Conservation (phyloP, 1,139 yeast species). For the Wickerhamomyces sp. region DNA sequence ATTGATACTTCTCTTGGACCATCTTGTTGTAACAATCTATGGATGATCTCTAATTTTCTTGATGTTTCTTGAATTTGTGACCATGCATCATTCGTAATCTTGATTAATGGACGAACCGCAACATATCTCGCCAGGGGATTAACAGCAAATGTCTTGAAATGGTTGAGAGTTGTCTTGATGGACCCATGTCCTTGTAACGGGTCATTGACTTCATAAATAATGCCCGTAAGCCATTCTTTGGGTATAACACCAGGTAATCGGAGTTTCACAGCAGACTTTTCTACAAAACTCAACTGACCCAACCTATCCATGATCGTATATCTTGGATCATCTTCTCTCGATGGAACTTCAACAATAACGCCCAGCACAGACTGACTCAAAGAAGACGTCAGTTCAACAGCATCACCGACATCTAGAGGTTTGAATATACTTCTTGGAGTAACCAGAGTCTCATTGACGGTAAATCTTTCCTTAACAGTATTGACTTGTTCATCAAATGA, state of each 20-base stretch:
- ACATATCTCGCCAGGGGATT: slow-evolving; percentile 24
- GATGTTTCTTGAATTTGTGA: slow-evolving; percentile 29
- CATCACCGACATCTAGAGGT: slow-evolving; percentile 39
- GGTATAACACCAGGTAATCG: slow-evolving; percentile 56
- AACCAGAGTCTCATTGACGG: slow-evolving; percentile 5
- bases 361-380: slow-evolving; percentile 33
- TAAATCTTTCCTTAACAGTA: neutral
- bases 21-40: slow-evolving; percentile 44
- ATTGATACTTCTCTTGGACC: slow-evolving; percentile 49
- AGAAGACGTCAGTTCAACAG: slow-evolving; percentile 34
- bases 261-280: slow-evolving; percentile 40
- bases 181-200: slow-evolving; percentile 27
- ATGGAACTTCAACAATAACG: slow-evolving; percentile 41
- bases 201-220: slow-evolving; percentile 27
- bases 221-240: slow-evolving; percentile 26
- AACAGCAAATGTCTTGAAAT: slow-evolving; percentile 23
- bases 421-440: slow-evolving; percentile 10
- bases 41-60: slow-evolving; percentile 47
- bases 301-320: slow-evolving; percentile 51
- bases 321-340: slow-evolving; percentile 36
- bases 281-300: slow-evolving; percentile 51
- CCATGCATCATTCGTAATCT: slow-evolving; percentile 30
- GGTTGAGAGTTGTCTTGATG: slow-evolving; percentile 23
- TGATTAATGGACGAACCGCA: slow-evolving; percentile 20
- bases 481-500: neutral